Base-by-base conservation (phyloP, 257 asterid species). In the Dorcoceras hygrometricum region DNA sequence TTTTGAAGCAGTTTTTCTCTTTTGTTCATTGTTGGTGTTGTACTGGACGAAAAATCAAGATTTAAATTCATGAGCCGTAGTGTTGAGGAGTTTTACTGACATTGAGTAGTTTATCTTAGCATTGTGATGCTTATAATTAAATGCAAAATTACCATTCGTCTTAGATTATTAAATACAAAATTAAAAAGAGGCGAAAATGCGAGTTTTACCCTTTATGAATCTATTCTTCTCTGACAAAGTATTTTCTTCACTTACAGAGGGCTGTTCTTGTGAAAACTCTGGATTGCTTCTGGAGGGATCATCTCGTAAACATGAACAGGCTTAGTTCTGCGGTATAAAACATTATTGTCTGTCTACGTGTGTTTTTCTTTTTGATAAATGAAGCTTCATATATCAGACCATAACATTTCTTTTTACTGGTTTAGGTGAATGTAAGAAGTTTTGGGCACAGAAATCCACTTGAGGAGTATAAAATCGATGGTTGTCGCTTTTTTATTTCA, bases 211-310 rank as follows among this genome's bases (percentile, higher is more conserved):
- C 2, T 26, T 48, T 59, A 59, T 32, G 25, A 23, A 19, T 24
- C 19, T 56, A 11, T 43, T 70, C 25, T 56, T 28, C 18, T 63
- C 61, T 61, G 19, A 59, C 29, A 65, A 46, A 24, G 24, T 64
- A 55, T 29, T 59, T 69, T 66, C 36, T 59, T 67, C 62, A 62
- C 27, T 73, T 69, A 25, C 76, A 90, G 99, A 88, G 90, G 86
- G 91, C 85, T 9, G 97, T 94, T 70, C 83, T 94, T 60, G 82
- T 94, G 79, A 91, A 90, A 81, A 90, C 95, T 67, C 81, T 94
- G 46, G 99, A 94, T 84, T 85, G 89, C 78, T 94, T 90, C 78
- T 94, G 99, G 99, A 85, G 96, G 86, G 99, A 94, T 78, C 99
- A 94, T 76, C 95, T 94, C 48, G 90, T 94, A 75, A 94, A 94